A percentile compares a stretch with the other conserved stretches of the same genome.
These are phyloP conservation scores for Paramecium caudatum DNA, from an alignment of 73 alveolate species.

Conservation along the genomic window DNA sequence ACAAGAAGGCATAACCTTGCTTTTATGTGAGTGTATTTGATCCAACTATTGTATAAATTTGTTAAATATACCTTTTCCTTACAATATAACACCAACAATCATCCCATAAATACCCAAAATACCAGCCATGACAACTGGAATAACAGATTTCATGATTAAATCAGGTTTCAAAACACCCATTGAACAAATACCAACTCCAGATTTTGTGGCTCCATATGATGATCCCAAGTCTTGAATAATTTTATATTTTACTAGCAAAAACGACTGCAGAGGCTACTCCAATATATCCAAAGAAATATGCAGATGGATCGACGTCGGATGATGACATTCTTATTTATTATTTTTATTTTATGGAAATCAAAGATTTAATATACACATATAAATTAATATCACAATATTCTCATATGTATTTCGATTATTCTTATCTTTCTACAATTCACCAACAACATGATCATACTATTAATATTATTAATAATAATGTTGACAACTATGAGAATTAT, in stretches of 20 bases:
- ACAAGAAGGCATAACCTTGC: constrained; percentile 95
- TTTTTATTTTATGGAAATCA: constrained; percentile 37
- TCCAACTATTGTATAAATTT: constrained; percentile 64
- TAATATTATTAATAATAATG: background rate
- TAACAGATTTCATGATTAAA: constrained; percentile 97
- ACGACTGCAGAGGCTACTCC: constrained; percentile 92
- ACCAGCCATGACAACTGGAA: constrained; percentile 99
- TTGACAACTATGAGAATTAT: background rate
- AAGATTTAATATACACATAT: constrained; percentile 31
- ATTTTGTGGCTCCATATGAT: constrained; percentile 97
- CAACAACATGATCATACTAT: background rate
- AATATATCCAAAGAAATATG: constrained; percentile 85
- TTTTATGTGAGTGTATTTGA: constrained; percentile 78
- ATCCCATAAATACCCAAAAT: constrained; percentile 99
- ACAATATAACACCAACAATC: constrained; percentile 97
- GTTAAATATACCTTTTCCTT: constrained; percentile 83
- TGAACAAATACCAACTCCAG: constrained; percentile 99
- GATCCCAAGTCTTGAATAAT: constrained; percentile 88
- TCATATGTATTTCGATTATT: too few species aligned
- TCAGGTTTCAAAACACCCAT: constrained; percentile 99
- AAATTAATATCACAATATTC: too few species aligned
- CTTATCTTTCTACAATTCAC: background rate
- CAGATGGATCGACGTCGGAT: background rate
- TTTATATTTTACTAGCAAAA: constrained; percentile 83
- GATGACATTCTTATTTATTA: background rate